A percentile compares a stretch with the other conserved stretches of the same genome.
Conservation (phyloP, 2,329 filamentous ascomycete genomes). For the Hypoxylon sp. region DNA sequence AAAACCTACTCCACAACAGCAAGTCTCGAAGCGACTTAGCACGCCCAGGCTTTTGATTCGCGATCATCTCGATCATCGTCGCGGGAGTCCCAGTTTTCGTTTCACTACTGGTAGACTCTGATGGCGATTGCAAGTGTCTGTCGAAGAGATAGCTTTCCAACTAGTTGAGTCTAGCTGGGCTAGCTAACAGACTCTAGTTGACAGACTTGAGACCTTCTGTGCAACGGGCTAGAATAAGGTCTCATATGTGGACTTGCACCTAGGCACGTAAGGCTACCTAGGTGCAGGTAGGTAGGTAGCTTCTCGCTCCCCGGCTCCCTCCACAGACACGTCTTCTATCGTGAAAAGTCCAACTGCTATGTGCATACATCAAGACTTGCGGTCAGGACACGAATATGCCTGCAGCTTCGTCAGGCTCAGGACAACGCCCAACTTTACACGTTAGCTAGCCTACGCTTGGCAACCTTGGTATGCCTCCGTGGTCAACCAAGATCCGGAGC, state of each 20-base stretch:
- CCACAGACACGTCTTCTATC: neutral
- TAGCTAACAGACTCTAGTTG: too few relatives aligned
- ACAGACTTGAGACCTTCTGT: slow-evolving; percentile 3
- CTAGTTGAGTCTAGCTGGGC: neutral
- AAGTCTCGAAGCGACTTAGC: neutral
- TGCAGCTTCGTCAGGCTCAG: slow-evolving; percentile 24
- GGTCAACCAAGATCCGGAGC: slow-evolving; percentile 26
- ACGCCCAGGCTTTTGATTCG: slow-evolving; percentile 2
- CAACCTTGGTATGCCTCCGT: slow-evolving; percentile 24
- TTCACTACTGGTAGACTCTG: too few relatives aligned
- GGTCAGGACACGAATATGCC: slow-evolving; percentile 16
- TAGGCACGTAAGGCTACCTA: too few relatives aligned
- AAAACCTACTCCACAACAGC: too few relatives aligned
- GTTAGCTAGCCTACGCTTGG: slow-evolving; percentile 19
- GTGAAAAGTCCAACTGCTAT: too few relatives aligned
- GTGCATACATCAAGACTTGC: slow-evolving; percentile 2
- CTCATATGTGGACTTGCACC: too few relatives aligned
- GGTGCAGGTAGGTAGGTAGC: too few relatives aligned
- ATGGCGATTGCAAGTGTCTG: too few relatives aligned
- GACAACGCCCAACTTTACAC: slow-evolving; percentile 26
- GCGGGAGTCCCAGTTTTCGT: slow-evolving; percentile 10
- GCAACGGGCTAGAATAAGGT: too few relatives aligned
- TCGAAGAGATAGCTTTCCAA: neutral
- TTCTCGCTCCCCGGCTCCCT: neutral
- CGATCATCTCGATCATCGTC: slow-evolving; percentile 14